Base-by-base conservation (phyloP, 2,329 filamentous ascomycete genomes). In the Xylariomycetidae sp. region DNA sequence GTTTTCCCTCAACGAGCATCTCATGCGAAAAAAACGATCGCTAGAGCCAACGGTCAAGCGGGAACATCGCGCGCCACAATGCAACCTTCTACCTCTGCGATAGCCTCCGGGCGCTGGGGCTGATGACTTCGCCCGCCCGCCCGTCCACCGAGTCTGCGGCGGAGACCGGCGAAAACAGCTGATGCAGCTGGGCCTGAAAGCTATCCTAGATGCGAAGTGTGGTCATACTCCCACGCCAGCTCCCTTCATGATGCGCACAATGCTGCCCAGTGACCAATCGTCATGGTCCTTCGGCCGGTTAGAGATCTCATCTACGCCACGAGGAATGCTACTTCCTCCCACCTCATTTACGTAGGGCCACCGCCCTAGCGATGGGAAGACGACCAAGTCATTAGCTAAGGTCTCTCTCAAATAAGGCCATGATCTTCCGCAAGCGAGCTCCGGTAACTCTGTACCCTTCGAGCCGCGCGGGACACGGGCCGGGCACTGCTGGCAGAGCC, bases 61-160 rank as follows among this genome's bases (percentile, higher is more conserved):
- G 37, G 34, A 37, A 34, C 35, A 39, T 31, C 37, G 25, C 37
- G 40, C 43, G 42, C 42, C 40, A 45, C 37, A 36, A 32, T 34
- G 28, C 32, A 16, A 34, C 31, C 35, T n/a, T n/a, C 25, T 29
- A 26, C 23, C 32, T 15, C 29, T 36, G 25, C 31, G 14, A 13
- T 10, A 14, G 30, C 20, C 22, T 24, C 19, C 27, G 16, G 4
- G n/a, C 23, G 24, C 24, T 33, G 23, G 31, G 24, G 7, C 23
- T 19, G 31, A 33, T 27, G 31, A 33, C 31, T 10, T 23, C 10
- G 14, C 22, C 18, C 14, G n/a, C n/a, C n/a, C n/a, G n/a, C n/a
- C n/a, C n/a, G n/a, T n/a, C n/a, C n/a, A 29, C 12, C 8, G 20
- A 8, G 8, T 23, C 20, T 8, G 20, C 7, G 7, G 20, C 20